Base-by-base conservation (phyloP, 371 early-diverging fungal genomes). In the Gilbertella persicaria region DNA sequence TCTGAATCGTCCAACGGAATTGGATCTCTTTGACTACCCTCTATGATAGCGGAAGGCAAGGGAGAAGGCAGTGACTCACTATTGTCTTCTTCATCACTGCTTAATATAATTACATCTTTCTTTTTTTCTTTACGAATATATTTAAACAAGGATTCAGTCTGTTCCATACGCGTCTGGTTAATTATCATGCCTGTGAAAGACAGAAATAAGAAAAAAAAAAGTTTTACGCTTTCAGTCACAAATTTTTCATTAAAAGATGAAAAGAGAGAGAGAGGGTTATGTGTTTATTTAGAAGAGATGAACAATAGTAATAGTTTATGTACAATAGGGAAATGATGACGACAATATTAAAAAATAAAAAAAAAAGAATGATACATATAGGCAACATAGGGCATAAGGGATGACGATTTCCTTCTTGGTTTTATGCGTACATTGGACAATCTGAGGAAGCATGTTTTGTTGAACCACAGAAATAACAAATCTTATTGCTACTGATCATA, bases 381-480 rank as follows among this genome's bases (percentile, higher is more conserved):
- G 33, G 33, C 8, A 33, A 12, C 33, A 33, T 33, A 33, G 10
- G 4, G 10, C 8, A 26, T 45, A 48, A 24, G 17, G 24, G 19
- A 28, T 38, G 41, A n/a, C n/a, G n/a, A n/a, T n/a, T n/a, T n/a
- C n/a, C n/a, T n/a, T n/a, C 0, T 47, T 53, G 25, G 25, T 38
- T 21, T 66, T 64, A 75, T 67, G 69, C 76, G 43, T 76, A 72
- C 37, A 68, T 50, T 36, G 76, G 76, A 41, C 76, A 76, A 47
- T 76, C 76, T 35, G 76, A 76, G 30, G 76, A 72, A 28, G 57
- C 62, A 51, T 76, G 76, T 36, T 64, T 72, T 26, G 61, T 64
- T 45, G 76, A 76, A 13, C 76, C 76, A 52, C 76, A 76, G 45
- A 76, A 68, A 52, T 69, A 76, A 47, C 76, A 76, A 9, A 75